Percentiles rank a stretch among this genome's conserved stretches.
Evolutionary conservation across 2,329 filamentous ascomycete species (phyloP).

Genomic region (Neopestalotiopsis sp.): DNA sequence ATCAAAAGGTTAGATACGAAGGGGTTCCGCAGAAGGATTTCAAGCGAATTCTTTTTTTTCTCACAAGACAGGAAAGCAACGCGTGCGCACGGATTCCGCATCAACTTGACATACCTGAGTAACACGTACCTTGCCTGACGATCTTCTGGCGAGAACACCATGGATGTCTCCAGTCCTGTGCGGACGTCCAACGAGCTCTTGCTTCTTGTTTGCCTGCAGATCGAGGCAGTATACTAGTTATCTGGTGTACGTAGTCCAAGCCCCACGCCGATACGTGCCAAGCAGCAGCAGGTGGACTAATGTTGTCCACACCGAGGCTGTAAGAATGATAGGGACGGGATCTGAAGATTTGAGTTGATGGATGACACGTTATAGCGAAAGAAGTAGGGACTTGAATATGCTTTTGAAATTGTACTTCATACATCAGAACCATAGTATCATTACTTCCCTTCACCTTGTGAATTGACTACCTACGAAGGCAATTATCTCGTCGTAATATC

Average conservation of each 20-base stretch:
- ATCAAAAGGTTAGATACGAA: neutral
- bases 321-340: too few relatives aligned
- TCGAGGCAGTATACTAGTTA: neutral
- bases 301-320: too few relatives aligned
- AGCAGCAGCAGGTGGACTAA: neutral
- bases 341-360: too few relatives aligned
- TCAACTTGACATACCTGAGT: neutral
- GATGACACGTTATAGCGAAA: too few relatives aligned
- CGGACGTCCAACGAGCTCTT: neutral
- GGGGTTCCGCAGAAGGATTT: too few relatives aligned
- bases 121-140: neutral
- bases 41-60: neutral
- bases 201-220: neutral
- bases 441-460: neutral
- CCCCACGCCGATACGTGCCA: neutral
- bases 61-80: neutral
- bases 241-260: neutral
- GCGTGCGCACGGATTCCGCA: neutral
- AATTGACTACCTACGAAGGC: neutral
- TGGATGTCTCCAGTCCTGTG: neutral
- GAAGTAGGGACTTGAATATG: too few relatives aligned
- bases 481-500: neutral
- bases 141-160: neutral
- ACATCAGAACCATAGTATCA: neutral
- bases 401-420: neutral